Conservation (phyloP, 345 rosid species). For the Pseudoturritis turrita region DNA sequence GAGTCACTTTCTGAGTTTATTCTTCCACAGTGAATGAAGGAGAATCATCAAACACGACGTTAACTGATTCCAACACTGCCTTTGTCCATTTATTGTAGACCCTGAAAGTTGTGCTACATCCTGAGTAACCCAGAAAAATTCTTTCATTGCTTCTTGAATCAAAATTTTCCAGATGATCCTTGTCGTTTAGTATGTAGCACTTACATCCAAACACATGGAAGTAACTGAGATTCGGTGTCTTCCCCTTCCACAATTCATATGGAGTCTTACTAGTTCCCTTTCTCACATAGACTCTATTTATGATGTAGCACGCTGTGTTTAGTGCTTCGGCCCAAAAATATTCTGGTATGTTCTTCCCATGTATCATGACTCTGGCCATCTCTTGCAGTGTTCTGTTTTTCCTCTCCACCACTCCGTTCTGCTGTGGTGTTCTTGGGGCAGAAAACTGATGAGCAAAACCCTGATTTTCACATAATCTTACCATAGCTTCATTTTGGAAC, state of each 20-base stretch:
- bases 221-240: neutral
- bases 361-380: neutral
- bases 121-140: neutral
- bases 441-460: neutral
- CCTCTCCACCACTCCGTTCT: neutral
- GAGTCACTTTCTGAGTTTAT: neutral
- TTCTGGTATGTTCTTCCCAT: neutral
- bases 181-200: neutral
- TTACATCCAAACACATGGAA: neutral
- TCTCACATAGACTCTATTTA: neutral
- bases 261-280: neutral
- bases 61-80: neutral
- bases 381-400: neutral
- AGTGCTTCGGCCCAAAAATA: neutral
- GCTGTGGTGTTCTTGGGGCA: neutral
- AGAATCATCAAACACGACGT: neutral
- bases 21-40: fast-evolving
- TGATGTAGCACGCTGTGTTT: neutral
- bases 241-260: neutral
- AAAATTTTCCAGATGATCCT: neutral
- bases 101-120: neutral
- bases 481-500: neutral
- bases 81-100: neutral
- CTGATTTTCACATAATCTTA: neutral
- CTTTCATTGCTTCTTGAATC: neutral